Percentiles rank a stretch among this genome's conserved stretches.
phyloP scores from a whole-genome alignment of 768 basidiomycete species.

The Hygrophoropsis aurantiaca region DNA sequence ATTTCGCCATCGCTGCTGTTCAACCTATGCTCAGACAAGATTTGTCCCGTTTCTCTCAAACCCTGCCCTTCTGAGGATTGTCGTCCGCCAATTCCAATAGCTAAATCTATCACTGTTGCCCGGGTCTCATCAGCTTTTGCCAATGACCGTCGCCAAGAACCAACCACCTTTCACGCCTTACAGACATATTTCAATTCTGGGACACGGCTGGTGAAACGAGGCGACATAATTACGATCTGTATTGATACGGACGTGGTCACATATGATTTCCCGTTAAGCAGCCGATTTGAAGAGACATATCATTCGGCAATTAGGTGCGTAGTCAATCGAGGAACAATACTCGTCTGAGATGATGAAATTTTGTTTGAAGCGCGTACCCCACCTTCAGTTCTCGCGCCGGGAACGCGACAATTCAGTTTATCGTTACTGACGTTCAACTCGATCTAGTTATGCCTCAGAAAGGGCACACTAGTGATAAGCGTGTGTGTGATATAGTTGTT shows the following conservation, averaged over 20 bases:
- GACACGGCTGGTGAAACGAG: slow-evolving; percentile 63
- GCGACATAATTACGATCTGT: slow-evolving; percentile 68
- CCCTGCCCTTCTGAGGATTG: slow-evolving; percentile 62
- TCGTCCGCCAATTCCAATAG: slow-evolving; percentile 63
- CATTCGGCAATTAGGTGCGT: slow-evolving; percentile 19
- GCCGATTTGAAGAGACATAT: slow-evolving; percentile 14
- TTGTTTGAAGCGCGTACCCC: neutral
- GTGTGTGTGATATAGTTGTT: slow-evolving; percentile 54
- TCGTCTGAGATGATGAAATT: neutral
- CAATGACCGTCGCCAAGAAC: slow-evolving; percentile 62
- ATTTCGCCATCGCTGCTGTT: slow-evolving; percentile 54
- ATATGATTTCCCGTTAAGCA: slow-evolving; percentile 11
- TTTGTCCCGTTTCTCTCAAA: slow-evolving; percentile 36
- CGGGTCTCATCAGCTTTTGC: slow-evolving; percentile 78
- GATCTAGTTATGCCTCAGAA: slow-evolving; percentile 43
- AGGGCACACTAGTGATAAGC: slow-evolving; percentile 31
- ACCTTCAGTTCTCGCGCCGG: slow-evolving; percentile 5
- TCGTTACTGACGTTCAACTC: slow-evolving; percentile 75
- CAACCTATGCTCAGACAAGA: slow-evolving; percentile 43
- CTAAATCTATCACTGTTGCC: slow-evolving; percentile 69
- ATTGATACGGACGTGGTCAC: slow-evolving; percentile 53
- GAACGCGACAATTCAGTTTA: slow-evolving; percentile 68
- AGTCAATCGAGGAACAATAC: neutral
- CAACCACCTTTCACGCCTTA: slow-evolving; percentile 58
- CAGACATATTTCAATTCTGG: slow-evolving; percentile 58